A percentile compares a stretch with the other conserved stretches of the same genome.
phyloP scores from a whole-genome alignment of 176 grass and related monocot species.

The Phyllostachys edulis region DNA sequence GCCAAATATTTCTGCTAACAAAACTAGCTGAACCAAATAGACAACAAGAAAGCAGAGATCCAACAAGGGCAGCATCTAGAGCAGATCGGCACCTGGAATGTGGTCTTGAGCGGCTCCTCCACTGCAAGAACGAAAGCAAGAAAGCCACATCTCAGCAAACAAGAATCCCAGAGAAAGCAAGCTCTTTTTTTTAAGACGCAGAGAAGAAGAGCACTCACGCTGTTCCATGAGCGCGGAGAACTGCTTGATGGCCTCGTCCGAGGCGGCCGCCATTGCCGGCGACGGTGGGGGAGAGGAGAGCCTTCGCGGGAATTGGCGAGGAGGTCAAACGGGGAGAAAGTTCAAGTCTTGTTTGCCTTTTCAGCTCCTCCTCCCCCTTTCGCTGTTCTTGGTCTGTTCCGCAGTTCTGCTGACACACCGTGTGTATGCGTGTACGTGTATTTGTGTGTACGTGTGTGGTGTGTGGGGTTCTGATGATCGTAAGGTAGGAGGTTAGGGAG shows the following conservation, averaged over 20 bases:
- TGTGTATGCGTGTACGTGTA: background rate
- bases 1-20: background rate
- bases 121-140: slow-evolving; percentile 53
- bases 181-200: background rate
- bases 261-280: slow-evolving; percentile 64
- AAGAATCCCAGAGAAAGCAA: slow-evolving; percentile 4
- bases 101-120: slow-evolving; percentile 68
- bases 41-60: slow-evolving; percentile 26
- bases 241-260: slow-evolving; percentile 86
- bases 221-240: slow-evolving; percentile 71
- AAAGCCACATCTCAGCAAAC: slow-evolving; percentile 28
- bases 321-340: slow-evolving; percentile 26
- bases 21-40: slow-evolving; percentile 12
- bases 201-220: slow-evolving; percentile 43
- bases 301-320: background rate
- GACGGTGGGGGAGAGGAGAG: background rate
- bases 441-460: background rate
- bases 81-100: slow-evolving; percentile 82
- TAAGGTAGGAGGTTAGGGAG: background rate
- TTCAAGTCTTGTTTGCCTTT: background rate
- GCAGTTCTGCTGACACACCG: background rate
- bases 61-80: slow-evolving; percentile 7
- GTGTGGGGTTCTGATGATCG: background rate
- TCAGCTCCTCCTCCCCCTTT: background rate
- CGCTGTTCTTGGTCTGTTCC: background rate